phyloP scores from a whole-genome alignment of 805 yeast species.

The Zygosaccharomyces siamensis region DNA sequence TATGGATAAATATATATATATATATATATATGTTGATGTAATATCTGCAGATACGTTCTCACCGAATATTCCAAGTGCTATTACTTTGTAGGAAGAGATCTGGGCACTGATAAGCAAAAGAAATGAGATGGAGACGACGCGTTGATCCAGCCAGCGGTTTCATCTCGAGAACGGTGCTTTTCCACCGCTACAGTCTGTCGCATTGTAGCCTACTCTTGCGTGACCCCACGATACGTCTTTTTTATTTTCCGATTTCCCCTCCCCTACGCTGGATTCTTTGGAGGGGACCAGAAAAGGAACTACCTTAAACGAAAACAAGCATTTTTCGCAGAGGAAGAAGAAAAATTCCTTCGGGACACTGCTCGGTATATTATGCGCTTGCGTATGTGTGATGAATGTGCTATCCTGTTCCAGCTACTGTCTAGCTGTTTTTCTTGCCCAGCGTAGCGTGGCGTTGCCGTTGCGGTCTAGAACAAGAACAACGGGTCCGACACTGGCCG shows the following conservation, averaged over 20 bases:
- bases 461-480: neutral
- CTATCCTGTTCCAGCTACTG: neutral
- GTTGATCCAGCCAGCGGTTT: slow-evolving; percentile 7
- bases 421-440: neutral
- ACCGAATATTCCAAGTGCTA: neutral
- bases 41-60: neutral
- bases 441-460: slow-evolving; percentile 4
- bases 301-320: neutral
- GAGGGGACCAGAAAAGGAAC: neutral
- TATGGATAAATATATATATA: neutral
- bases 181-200: neutral
- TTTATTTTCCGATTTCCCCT: neutral
- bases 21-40: neutral
- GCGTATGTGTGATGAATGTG: neutral
- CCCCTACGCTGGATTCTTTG: neutral
- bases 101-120: slow-evolving; percentile 1
- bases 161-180: slow-evolving; percentile 6
- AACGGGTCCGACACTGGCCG: neutral
- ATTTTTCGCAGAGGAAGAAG: neutral
- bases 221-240: neutral
- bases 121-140: slow-evolving; percentile 2
- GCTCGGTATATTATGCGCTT: neutral
- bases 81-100: neutral
- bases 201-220: neutral
- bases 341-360: neutral